Evolutionary conservation across 768 basidiomycete species (phyloP).

Genomic region (Phaeotremella fagi): DNA sequence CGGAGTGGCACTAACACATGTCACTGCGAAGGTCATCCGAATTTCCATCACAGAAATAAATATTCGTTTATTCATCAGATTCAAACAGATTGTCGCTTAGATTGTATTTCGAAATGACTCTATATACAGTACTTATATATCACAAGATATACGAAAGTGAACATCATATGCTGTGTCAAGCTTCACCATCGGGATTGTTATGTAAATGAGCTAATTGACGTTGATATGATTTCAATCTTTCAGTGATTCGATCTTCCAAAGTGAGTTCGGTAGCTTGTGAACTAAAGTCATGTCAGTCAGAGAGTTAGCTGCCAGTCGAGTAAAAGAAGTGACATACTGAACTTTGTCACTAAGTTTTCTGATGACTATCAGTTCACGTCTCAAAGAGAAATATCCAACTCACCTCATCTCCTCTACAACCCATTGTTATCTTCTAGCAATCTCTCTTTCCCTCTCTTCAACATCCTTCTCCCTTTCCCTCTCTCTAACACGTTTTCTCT

Average conservation of each 20-base stretch:
- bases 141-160: too few relatives aligned
- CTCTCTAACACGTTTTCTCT: constrained; percentile 13
- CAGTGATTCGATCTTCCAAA: constrained; percentile 40
- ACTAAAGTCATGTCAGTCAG: neutral
- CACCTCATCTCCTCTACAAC: constrained; percentile 39
- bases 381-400: neutral
- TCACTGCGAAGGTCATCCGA: too few relatives aligned
- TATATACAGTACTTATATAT: too few relatives aligned
- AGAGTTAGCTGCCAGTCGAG: neutral
- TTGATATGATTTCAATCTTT: constrained; percentile 37
- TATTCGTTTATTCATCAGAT: too few relatives aligned
- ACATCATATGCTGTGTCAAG: too few relatives aligned
- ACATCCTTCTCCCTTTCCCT: constrained; percentile 27
- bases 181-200: too few relatives aligned
- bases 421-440: constrained; percentile 37
- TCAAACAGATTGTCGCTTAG: too few relatives aligned
- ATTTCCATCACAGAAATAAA: too few relatives aligned
- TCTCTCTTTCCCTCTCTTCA: constrained; percentile 35
- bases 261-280: constrained; percentile 38
- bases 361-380: neutral
- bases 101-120: too few relatives aligned
- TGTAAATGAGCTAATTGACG: constrained; percentile 26
- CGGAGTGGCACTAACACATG: too few relatives aligned
- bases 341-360: constrained; percentile 39
- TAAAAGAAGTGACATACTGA: constrained; percentile 19